These are phyloP conservation scores for Cystobasidium ongulense DNA, from an alignment of 768 basidiomycete genomes.

Conservation along the genomic window DNA sequence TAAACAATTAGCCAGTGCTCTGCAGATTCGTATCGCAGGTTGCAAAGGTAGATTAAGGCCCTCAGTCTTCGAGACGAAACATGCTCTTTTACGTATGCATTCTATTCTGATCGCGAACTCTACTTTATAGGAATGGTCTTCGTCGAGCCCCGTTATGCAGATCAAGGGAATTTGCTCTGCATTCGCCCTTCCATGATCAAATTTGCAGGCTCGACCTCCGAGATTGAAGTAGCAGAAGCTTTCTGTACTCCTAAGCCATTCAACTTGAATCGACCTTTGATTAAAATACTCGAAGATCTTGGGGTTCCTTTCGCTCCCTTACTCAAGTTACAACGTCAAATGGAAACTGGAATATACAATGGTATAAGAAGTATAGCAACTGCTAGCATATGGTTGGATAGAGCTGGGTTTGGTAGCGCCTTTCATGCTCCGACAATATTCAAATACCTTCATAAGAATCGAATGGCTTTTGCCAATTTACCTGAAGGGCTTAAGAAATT, in stretches of 20 bases:
- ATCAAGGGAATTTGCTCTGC: not conserved
- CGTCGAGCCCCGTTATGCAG: not conserved
- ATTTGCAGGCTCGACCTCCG: not conserved
- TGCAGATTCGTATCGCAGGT: not conserved
- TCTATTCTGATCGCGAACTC: not conserved
- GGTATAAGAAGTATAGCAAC: not conserved
- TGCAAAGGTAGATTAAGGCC: not conserved
- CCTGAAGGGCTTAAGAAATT: not conserved
- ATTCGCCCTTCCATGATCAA: conserved; percentile 2
- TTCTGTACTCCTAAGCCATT: not conserved
- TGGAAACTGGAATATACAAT: not conserved
- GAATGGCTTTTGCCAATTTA: not conserved
- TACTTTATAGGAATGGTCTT: not conserved
- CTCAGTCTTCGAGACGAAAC: not conserved
- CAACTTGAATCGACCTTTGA: not conserved
- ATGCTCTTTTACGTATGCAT: no score
- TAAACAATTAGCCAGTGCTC: not conserved
- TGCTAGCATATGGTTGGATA: not conserved
- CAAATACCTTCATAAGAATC: not conserved
- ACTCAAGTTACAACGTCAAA: not conserved
- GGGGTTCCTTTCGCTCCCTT: not conserved
- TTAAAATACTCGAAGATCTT: not conserved
- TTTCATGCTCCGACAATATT: not conserved
- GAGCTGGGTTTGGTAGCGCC: not conserved
- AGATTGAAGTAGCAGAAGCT: not conserved